Base-by-base conservation (phyloP, 441 rosid genomes). In the Jatropha podagrica region DNA sequence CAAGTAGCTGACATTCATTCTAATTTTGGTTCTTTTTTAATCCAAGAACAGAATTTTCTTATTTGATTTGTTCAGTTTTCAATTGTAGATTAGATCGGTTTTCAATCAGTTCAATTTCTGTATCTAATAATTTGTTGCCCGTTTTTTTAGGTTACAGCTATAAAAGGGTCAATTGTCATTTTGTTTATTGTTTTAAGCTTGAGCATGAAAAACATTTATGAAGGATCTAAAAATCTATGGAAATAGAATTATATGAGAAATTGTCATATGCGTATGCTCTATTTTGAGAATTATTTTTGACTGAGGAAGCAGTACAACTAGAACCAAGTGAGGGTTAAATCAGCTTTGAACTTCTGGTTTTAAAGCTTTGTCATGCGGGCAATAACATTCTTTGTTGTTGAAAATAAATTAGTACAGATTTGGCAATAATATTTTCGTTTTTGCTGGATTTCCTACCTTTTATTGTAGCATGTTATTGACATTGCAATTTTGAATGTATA, bases 401-500 rank as follows among this genome's bases (percentile, higher is more conserved):
- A 26, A 46, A 12, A 60, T 15, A 9, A 40, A 14, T 11, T 23
- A 18, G 17, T 60, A 32, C 27, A 55, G 32, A 32, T 32, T 32
- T 32, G 32, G 32, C 32, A 32, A 32, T 37, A 13, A 40, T 7
- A 9, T 41, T 65, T n/a, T 65, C 3, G 4, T 72, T 52, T 51
- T 75, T 1, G 17, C 42, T 62, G 37, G 64, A 58, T 76, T 4
- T 64, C 46, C 23, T 18, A 12, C 38, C 41, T 60, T 71, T 63
- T 15, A n/a, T 3, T 32, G 9, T 26, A 32, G 7, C 13, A 64
- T 37, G 76, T 23, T 62, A 46, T 6, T 64, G 42, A 56, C 14
- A 26, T 27, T 38, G 23, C 7, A 18, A 66, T n/a, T 69, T 73
- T 40, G 75, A 37, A 72, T 71, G 65, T 38, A n/a, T 76, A 87